Evolutionary conservation across 371 early-diverging fungal species (phyloP), one percentile per base, ranked within the genome.

Genomic region (Nematocida sp.): DNA sequence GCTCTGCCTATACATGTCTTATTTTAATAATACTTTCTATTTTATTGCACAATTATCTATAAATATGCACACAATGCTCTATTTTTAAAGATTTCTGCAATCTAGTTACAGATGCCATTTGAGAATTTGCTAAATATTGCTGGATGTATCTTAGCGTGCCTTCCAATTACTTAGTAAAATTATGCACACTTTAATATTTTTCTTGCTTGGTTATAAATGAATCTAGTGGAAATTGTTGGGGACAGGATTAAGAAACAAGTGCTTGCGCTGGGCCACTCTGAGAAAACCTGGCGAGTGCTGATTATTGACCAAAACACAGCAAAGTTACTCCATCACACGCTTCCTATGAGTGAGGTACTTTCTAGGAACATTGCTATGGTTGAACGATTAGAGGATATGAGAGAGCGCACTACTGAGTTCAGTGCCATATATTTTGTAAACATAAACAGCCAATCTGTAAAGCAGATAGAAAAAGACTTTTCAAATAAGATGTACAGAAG

Each of bases 361-460:
- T 73, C 60, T 39, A 60, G 83, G 42, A 83, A 85, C 61, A 85
- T 87, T 66, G 78, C 84, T 27, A 72, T 60, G 46, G 56, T 83
- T 4, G 75, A 78, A n/a, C 64, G 72, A 55, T 72, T 86, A 66
- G 80, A 78, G 52, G 86, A 84, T 45, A 66, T 74, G 23, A 69
- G 84, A 70, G 67, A 18, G 9, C 27, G 54, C 39, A 5, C 54
- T 50, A 55, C 46, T n/a, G 85, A 87, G 39, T 85, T 85, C 73
- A 75, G 84, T 23, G 87, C 72, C 23, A 75, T 87, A 52, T 87
- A 87, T 62, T 87, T 87, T 75, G 81, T 86, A 5, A 72, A 57
- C 23, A 39, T 70, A 58, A 83, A 23, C 9, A 45, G 58, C 7
- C 44, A 47, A 27, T 61, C 40, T n/a, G 71, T 69, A 39, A 82